Base-by-base conservation (phyloP, 345 rosid genomes). In the Brassica incana region DNA sequence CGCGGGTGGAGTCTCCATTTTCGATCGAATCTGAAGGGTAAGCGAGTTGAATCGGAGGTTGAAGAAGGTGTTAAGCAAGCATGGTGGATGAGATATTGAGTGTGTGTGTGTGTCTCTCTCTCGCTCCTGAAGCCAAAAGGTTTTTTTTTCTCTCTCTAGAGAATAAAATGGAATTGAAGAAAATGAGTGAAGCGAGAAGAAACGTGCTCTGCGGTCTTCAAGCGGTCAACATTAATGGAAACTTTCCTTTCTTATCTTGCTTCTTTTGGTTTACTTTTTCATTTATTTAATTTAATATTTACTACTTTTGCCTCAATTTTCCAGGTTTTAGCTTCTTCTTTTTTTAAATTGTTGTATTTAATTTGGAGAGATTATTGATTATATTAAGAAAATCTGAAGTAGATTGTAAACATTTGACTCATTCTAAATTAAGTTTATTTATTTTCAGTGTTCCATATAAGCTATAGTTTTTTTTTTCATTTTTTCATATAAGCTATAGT, bases 1-100 rank as follows among this genome's bases (percentile, higher is more conserved):
- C 14, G 92, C 85, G 12, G 96, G 89, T 43, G 92, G 91, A 9
- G 84, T 85, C 58, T 87, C 97, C 92, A 91, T 91, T 65, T 20
- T n/a, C 23, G n/a, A 38, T 79, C 36, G 63, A 75, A 69, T 36
- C 67, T 68, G 78, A 48, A 45, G 69, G 30, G 30, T 33, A 12
- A 54, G 5, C 65, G 73, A 79, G 75, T 79, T 48, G 65, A 60
- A 73, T 74, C 83, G 71, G 78, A 79, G 3, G 69, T 72, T 36
- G 67, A 54, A 71, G 15, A 54, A 78, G 66, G 33, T 67, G 80
- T 63, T 71, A 73, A 68, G 8, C 65, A 25, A 25, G 7, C 78
- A 74, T 72, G 67, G 25, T 69, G 73, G 29, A 40, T 61, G 69
- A 62, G 18, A 18, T 20, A 20, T 20, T 20, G 23, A 66, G 66